A percentile compares a stretch with the other conserved stretches of the same genome.
Evolutionary conservation across 2,329 filamentous ascomycete genomes (phyloP).

Genomic region (Diplocarpon rosae): DNA sequence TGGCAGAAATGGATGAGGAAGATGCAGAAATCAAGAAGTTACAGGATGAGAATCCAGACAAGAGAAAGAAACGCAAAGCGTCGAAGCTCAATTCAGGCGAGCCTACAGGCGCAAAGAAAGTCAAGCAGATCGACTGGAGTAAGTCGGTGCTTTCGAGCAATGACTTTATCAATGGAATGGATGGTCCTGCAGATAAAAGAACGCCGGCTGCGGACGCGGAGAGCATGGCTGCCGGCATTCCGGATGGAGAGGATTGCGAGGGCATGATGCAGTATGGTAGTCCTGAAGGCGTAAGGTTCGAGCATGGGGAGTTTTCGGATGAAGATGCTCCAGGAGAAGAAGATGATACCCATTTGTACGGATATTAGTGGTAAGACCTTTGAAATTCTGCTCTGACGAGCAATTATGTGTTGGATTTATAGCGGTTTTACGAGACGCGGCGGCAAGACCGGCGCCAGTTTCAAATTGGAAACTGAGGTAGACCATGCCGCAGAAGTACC

Average conservation of each 20-base stretch:
- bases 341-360: conserved; percentile 6
- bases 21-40: neutral
- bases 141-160: neutral
- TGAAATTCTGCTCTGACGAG: neutral
- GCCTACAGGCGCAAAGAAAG: neutral
- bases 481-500: no score
- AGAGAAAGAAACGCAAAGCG: conserved; percentile 3
- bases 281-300: neutral
- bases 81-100: neutral
- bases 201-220: neutral
- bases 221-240: neutral
- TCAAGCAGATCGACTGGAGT: neutral
- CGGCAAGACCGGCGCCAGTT: no score
- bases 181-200: neutral
- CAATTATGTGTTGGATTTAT: no score
- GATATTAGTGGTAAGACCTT: neutral
- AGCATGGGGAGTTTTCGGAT: conserved; percentile 4
- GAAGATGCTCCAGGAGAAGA: conserved; percentile 10
- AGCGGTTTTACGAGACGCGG: no score
- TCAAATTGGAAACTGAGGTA: no score
- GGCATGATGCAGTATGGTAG: conserved; percentile 1
- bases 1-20: conserved; percentile 16
- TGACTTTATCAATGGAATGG: neutral
- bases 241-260: neutral
- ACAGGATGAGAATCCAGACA: neutral